Base-by-base conservation (phyloP, 2,329 filamentous ascomycete genomes). In the Colletotrichum eremochloae region DNA sequence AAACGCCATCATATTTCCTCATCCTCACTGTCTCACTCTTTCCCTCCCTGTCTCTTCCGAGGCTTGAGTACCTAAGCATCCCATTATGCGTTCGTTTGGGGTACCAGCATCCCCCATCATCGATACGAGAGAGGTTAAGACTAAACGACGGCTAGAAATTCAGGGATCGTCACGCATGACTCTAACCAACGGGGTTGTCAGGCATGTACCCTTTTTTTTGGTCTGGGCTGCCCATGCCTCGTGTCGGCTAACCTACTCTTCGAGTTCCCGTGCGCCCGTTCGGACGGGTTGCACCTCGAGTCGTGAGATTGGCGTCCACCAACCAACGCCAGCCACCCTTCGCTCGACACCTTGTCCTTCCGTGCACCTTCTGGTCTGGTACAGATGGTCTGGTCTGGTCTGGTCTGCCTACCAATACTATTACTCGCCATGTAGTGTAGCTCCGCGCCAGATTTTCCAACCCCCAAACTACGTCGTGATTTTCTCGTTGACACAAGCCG, bases 231-330 rank as follows among this genome's bases (percentile, higher is more conserved):
- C 29, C 62, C 36, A 42, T 60, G 58, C 60, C 33, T 68, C 58
- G 14, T 48, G 58, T 72, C 60, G 69, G 58, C 66, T 72, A 60
- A 60, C 53, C 53, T 52, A 53, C 58, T 53, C 57, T 44, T 67
- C 58, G 52, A 64, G 58, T 69, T 72, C 46, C 69, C 53, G 65
- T 69, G 66, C 69, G 69, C 69, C 66, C 69, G 69, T 63, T 72
- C 36, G 68, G 52, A 53, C 61, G 61, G 52, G 31, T 48, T 38
- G 68, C 42, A 63, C 36, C 29, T 53, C 48, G 61, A 63, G 61
- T 52, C 58, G 46, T 72, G 65, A 69, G 53, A 50, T 71, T 71
- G 56, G 68, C 64, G 42, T 38, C 68, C 50, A 61, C 68, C 64
- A 52, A 44, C 56, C 56, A 63, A 63, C 57, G 64, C 68, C 68